phyloP scores from a whole-genome alignment of 768 basidiomycete genomes.

The Sutorius australiensis region DNA sequence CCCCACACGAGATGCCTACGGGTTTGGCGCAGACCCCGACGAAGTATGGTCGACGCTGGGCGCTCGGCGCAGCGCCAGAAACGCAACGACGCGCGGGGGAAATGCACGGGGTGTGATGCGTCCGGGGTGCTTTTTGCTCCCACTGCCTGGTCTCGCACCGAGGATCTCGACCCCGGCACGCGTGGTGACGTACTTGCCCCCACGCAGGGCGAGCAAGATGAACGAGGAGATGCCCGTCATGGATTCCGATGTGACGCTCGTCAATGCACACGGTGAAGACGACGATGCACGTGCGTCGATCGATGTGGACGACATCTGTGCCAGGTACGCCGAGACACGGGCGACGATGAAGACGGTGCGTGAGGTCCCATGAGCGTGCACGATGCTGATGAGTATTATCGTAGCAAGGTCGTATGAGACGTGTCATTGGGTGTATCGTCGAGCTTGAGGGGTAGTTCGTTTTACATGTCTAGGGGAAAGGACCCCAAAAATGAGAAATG shows the following conservation, averaged over 20 bases:
- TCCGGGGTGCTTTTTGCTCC: conserved; percentile 24
- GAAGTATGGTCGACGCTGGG: conserved; percentile 17
- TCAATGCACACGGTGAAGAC: conserved; percentile 25
- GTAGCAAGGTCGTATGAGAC: conserved; percentile 8
- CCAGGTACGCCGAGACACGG: conserved; percentile 16
- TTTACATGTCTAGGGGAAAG: no score
- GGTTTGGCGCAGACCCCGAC: conserved; percentile 19
- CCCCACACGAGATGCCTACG: conserved; percentile 10
- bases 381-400: conserved; percentile 1
- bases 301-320: conserved; percentile 19
- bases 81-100: neutral
- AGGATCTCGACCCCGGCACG: neutral
- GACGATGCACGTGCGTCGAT: conserved; percentile 5
- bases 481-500: neutral
- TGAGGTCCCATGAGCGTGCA: neutral
- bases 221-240: conserved; percentile 2
- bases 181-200: conserved; percentile 25
- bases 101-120: conserved; percentile 5
- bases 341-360: conserved; percentile 26
- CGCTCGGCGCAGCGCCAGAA: neutral
- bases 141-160: conserved; percentile 3
- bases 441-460: conserved; percentile 2
- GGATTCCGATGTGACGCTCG: conserved; percentile 30
- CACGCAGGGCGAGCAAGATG: conserved; percentile 13
- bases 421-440: conserved; percentile 10